Base-by-base conservation (phyloP, 2,329 filamentous ascomycete species). In the Fusarium solani-melongenae region DNA sequence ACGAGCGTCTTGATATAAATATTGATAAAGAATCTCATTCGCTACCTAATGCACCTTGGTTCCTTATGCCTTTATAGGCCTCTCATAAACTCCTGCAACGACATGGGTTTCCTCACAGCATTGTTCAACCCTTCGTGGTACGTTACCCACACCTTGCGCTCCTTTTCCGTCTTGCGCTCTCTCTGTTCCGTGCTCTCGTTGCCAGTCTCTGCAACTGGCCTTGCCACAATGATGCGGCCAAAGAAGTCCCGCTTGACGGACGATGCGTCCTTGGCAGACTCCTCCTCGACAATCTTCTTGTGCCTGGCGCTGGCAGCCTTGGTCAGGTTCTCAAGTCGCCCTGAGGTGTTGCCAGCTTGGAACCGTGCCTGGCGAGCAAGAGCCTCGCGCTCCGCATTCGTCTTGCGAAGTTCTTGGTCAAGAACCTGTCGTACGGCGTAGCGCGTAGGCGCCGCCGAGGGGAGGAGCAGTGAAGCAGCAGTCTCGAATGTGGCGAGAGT, bases 351-450 rank as follows among this genome's bases (percentile, higher is more conserved):
- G 75, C 86, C 89, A n/a, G 86, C 90, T 46, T 83, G 84, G 80
- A 91, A 92, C 4, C 92, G 88, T 10, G 91, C 90, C 77, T 93
- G 90, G 2, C 93, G 86, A 1, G 91, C 88, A 5, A 90, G 88
- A 69, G 90, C 90, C 58, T 93, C 92, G 15, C 92, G 91, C 36
- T 91, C 85, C 33, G 89, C 84, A 14, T 92, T 88, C 56, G 94
- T 92, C 78, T 93, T 94, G 69, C 90, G 90, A 77, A 96, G 93
- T 81, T 98, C 96, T 80, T 96, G 94, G 78, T 98, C 95, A 1
- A 99, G 88, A 10, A 98, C 95, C 81, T 98, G 96, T 24, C 96
- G 92, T 7, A 99, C 92, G 2, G 96, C 96, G 79, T 94, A 99
- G n/a, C 96, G 90, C 0, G 94, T 94, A 0, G 94, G 94, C 1